These are phyloP conservation scores for Kondoa subrosea DNA, from an alignment of 768 basidiomycete genomes.

Conservation along the genomic window DNA sequence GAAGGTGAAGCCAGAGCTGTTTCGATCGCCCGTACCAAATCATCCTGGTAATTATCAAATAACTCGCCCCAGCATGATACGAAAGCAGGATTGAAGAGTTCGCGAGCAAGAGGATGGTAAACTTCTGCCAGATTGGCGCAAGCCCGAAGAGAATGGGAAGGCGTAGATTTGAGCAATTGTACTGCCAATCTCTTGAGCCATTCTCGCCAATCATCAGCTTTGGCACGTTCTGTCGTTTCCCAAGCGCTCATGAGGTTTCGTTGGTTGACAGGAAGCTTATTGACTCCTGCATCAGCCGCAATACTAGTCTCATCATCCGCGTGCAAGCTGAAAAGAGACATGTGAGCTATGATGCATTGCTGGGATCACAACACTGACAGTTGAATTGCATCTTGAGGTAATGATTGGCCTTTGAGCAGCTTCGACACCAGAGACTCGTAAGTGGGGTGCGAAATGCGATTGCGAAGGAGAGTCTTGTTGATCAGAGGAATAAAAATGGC, in stretches of 20 bases:
- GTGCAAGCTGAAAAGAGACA: neutral
- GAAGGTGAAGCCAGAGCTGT: slow-evolving; percentile 54
- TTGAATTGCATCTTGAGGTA: slow-evolving; percentile 59
- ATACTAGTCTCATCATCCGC: slow-evolving; percentile 27
- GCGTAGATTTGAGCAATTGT: slow-evolving; percentile 95
- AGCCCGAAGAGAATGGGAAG: slow-evolving; percentile 90
- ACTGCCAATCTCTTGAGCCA: slow-evolving; percentile 89
- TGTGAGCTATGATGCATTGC: neutral
- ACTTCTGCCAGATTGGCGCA: slow-evolving; percentile 87
- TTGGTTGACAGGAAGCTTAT: slow-evolving; percentile 85
- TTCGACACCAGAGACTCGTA: slow-evolving; percentile 81
- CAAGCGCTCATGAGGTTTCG: slow-evolving; percentile 93
- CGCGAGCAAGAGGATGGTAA: slow-evolving; percentile 75
- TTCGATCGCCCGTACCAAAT: slow-evolving; percentile 78
- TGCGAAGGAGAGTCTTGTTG: slow-evolving; percentile 70
- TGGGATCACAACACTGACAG: slow-evolving; percentile 34
- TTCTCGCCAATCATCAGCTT: slow-evolving; percentile 68
- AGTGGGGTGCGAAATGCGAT: slow-evolving; percentile 57
- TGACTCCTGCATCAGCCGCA: slow-evolving; percentile 48
- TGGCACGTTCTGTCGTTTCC: slow-evolving; percentile 47
- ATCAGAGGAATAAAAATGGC: slow-evolving; percentile 96
- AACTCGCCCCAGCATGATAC: slow-evolving; percentile 92
- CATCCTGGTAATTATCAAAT: slow-evolving; percentile 96
- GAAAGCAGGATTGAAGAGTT: slow-evolving; percentile 95
- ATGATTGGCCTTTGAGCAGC: slow-evolving; percentile 73